Evolutionary conservation across 129 eudicot genomes (phyloP), one percentile per base, ranked within the genome.

Genomic region (Chrysanthemum makinoi): DNA sequence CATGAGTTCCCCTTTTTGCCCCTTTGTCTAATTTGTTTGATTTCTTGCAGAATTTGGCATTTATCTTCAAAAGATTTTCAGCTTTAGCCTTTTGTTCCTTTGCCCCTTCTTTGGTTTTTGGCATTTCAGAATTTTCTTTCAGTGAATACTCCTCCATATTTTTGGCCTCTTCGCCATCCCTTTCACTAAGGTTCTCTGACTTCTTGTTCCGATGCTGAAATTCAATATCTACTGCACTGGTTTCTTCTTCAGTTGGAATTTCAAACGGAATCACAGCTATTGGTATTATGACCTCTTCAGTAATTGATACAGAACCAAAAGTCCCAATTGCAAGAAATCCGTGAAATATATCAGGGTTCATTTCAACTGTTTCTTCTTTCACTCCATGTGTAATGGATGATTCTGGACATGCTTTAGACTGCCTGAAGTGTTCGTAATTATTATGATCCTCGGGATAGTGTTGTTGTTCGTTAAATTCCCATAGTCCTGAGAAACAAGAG

Each of bases 241-340:
- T 76, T 54, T 79, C 81, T 59, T 83, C 22, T 60, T 83, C 77
- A 20, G 73, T 50, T 79, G 26, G 35, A 24, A 50, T 63, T 62
- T 82, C 81, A 28, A 54, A 59, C 52, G 84, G 73, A 47, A 65
- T 68, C 10, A 79, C 65, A 30, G 82, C 66, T 66, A 77, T 78
- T 60, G 90, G 95, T 68, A 92, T 80, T 68, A 85, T 80, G 61
- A 89, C 86, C 59, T 86, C 89, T 56, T 83, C 63, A 39, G 72
- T 49, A 33, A 48, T 68, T 62, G 85, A 76, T 48, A 79, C 85
- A 65, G 72, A 53, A 74, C 92, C 95, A 13, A 91, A 87, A 66
- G 97, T 91, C 70, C 95, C 97, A 61, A 91, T 91, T 68, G 92
- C 82, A 35, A 91, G 88, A 75, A 91, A 84, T 55, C 89, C 90